Base-by-base conservation (phyloP, 129 eudicot species). In the Chrysanthemum lavandulifolium region DNA sequence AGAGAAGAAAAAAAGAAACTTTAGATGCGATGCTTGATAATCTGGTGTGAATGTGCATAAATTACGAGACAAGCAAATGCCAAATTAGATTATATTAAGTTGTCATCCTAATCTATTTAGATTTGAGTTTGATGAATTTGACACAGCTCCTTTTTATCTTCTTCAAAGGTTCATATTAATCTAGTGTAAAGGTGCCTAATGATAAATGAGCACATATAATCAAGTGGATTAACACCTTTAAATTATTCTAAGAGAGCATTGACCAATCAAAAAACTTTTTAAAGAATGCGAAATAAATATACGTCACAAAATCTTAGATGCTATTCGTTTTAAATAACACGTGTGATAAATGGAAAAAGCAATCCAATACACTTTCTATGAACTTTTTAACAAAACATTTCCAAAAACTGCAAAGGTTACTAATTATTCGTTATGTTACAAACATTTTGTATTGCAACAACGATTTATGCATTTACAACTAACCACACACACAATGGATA, bases 361-460 rank as follows among this genome's bases (percentile, higher is more conserved):
- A 31, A 31, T 51, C 15, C n/a, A 51, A n/a, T 14, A 12, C 10
- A 18, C 12, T 1, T 51, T 15, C 52, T 60, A 65, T 1, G 12
- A 65, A 16, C 29, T 13, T 23, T 50, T 68, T 15, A 52, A 15
- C 74, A 56, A 9, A 6, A 40, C 18, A 19, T 36, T 71, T 58
- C 67, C 67, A 43, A 72, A 58, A 5, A 60, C 18, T 40, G 40
- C 23, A 45, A 7, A 8, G 3, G 27, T 18, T 23, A 55, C 45
- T 67, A 14, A 27, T 43, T 55, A 56, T 66, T 54, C 6, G 55
- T 36, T 75, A 9, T 47, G 25, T 3, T 49, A 69, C 70, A 73
- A 58, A 48, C 67, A 19, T 73, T 64, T 65, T 78, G 21, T 51
- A 43, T 72, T 19, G 72, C 66, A 71, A 40, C 62, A 72, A 56